Evolutionary conservation across 1,139 yeast genomes (phyloP).

Genomic region (Fermentozyma sake): DNA sequence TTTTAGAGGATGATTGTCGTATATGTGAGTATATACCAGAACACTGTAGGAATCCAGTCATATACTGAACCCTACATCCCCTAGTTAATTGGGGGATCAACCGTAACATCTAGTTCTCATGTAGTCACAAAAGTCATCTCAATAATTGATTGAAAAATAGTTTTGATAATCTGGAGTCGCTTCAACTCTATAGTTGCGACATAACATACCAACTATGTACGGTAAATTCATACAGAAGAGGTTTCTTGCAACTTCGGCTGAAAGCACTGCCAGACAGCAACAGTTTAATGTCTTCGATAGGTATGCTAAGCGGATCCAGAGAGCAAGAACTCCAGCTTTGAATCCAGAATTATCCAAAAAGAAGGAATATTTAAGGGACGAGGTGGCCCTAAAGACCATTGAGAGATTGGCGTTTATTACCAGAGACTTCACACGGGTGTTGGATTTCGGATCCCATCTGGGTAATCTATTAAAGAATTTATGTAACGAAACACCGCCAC

Average conservation of each 20-base stretch:
- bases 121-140: too few species aligned
- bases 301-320: constrained; percentile 52
- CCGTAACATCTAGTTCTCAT: too few species aligned
- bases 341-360: constrained; percentile 45
- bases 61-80: too few species aligned
- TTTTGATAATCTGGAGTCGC: too few species aligned
- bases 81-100: too few species aligned
- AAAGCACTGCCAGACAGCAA: constrained; percentile 16
- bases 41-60: too few species aligned
- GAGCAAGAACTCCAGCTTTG: constrained; percentile 47
- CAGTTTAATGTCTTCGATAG: constrained; percentile 66
- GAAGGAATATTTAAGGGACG: constrained; percentile 75
- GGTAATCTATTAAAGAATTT: constrained; percentile 51
- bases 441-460: constrained; percentile 73
- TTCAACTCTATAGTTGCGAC: too few species aligned
- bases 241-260: constrained; percentile 22
- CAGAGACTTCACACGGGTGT: constrained; percentile 52
- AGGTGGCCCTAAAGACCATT: constrained; percentile 66
- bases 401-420: constrained; percentile 75
- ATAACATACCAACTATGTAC: too few species aligned
- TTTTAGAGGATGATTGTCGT: too few species aligned
- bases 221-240: too few species aligned
- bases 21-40: too few species aligned
- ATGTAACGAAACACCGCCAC: constrained; percentile 26
- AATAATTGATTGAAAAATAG: too few species aligned